Evolutionary conservation across 2,329 filamentous ascomycete species (phyloP).

Genomic region (Trichoderma aggressivum): DNA sequence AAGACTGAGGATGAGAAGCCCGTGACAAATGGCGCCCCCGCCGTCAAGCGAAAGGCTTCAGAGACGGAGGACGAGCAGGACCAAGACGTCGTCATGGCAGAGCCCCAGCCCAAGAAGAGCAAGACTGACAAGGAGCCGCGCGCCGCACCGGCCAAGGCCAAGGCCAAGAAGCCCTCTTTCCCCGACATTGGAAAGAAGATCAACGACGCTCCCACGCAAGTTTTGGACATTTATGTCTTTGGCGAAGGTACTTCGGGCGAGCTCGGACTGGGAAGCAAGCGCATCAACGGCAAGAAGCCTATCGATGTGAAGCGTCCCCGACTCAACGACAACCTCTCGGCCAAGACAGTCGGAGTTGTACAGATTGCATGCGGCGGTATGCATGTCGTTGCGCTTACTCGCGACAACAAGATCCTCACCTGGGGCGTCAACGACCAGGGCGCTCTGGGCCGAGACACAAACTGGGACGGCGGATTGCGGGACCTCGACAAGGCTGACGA

Average conservation of each 20-base stretch:
- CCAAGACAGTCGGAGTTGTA: constrained; percentile 68
- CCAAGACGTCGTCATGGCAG: constrained; percentile 20
- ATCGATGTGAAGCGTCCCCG: constrained; percentile 79
- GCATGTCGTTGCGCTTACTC: constrained; percentile 73
- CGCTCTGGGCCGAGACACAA: constrained; percentile 72
- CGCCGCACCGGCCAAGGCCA: constrained; percentile 40
- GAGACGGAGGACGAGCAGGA: constrained; percentile 28
- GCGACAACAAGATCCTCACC: constrained; percentile 76
- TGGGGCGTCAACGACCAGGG: constrained; percentile 89
- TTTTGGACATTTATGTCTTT: constrained; percentile 20
- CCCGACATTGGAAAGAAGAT: constrained; percentile 61
- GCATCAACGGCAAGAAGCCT: constrained; percentile 55
- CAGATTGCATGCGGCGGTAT: constrained; percentile 77
- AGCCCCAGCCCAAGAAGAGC: constrained; percentile 26
- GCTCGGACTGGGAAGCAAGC: constrained; percentile 37
- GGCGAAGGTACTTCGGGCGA: constrained; percentile 20
- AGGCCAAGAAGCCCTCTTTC: constrained; percentile 54
- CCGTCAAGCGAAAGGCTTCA: constrained; percentile 30
- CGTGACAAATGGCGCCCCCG: constrained; percentile 22
- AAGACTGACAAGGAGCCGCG: constrained; percentile 24
- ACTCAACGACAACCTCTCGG: constrained; percentile 65
- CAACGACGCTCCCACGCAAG: constrained; percentile 45
- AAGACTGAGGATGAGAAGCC: constrained; percentile 43
- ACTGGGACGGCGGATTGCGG: constrained; percentile 61
- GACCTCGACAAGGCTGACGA: constrained; percentile 53